Conservation (phyloP, 176 grass and related monocot species). For the Metroxylon sagu region DNA sequence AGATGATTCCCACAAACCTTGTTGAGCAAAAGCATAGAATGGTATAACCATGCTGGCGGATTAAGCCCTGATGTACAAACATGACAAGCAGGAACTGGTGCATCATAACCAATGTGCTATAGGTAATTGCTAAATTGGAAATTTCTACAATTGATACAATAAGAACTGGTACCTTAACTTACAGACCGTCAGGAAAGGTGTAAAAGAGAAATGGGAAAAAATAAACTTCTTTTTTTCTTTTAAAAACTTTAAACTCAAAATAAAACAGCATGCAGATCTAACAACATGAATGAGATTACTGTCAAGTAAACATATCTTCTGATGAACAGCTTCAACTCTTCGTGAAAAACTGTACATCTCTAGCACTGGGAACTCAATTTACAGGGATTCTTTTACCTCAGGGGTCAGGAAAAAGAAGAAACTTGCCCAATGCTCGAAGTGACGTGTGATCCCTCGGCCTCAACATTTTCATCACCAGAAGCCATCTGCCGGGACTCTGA, state of each 20-base stretch:
- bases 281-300: constrained; percentile 6
- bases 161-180: no score
- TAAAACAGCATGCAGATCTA: background rate
- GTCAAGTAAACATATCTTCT: background rate
- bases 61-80: no score
- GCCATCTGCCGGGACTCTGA: constrained; percentile 35
- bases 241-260: constrained; percentile 1
- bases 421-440: constrained; percentile 25
- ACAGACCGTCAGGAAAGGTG: no score
- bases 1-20: no score
- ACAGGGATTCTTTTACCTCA: constrained; percentile 49
- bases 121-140: no score
- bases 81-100: no score
- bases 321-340: background rate
- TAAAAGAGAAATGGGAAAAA: no score
- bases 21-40: no score
- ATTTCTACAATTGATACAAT: no score
- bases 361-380: constrained; percentile 60
- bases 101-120: no score
- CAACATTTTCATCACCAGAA: constrained; percentile 22
- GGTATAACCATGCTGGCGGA: no score
- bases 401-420: constrained; percentile 34
- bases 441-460: constrained; percentile 36
- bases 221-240: background rate
- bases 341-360: constrained; percentile 56